Evolutionary conservation across 192 early-diverging fungal species (phyloP).

Genomic region (Cladochytrium replicatum): DNA sequence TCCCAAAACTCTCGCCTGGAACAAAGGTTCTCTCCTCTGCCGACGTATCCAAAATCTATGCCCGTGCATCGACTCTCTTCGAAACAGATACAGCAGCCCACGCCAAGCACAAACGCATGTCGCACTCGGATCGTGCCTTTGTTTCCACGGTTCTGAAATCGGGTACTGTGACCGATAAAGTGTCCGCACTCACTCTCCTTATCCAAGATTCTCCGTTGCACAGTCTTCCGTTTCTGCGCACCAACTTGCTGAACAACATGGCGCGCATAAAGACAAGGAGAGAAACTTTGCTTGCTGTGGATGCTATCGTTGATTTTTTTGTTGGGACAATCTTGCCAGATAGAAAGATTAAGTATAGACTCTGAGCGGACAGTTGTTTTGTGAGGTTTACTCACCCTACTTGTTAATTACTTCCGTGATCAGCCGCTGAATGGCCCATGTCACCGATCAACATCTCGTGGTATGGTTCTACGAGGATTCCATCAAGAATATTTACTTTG

Average conservation of each 20-base stretch:
- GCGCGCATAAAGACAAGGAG: constrained; percentile 82
- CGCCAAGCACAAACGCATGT: constrained; percentile 32
- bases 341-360: constrained; percentile 76
- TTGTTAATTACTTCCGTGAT: constrained; percentile 97
- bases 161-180: constrained; percentile 87
- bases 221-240: constrained; percentile 63
- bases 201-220: constrained; percentile 92
- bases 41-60: too few species aligned
- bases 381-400: too few species aligned
- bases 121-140: constrained; percentile 75
- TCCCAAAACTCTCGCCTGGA: too few species aligned
- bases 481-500: constrained; percentile 84
- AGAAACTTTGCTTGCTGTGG: constrained; percentile 74
- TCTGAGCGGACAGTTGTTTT: too few species aligned
- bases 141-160: constrained; percentile 77
- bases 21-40: too few species aligned
- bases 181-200: constrained; percentile 88
- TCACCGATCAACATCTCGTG: constrained; percentile 67
- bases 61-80: too few species aligned
- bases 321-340: constrained; percentile 72
- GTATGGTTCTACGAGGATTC: constrained; percentile 92
- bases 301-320: constrained; percentile 85
- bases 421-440: constrained; percentile 59
- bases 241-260: constrained; percentile 54
- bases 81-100: too few species aligned